These are phyloP conservation scores for Trametes cinnabarina DNA, from an alignment of 768 basidiomycete species.

Conservation along the genomic window DNA sequence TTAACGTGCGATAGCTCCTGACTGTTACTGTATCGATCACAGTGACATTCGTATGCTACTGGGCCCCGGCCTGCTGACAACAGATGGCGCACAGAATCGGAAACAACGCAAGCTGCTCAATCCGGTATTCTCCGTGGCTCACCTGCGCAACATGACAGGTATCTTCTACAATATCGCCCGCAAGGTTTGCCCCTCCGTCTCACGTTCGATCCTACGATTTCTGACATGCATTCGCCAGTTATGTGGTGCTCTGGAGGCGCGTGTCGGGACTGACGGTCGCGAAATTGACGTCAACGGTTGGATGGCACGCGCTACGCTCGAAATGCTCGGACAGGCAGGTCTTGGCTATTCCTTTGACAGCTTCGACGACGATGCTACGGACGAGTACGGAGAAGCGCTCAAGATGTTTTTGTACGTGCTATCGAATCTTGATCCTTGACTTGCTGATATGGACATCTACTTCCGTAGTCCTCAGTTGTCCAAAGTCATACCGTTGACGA, in stretches of 20 bases:
- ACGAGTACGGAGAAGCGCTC: conserved; percentile 18
- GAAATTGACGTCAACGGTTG: conserved; percentile 19
- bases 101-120: conserved; percentile 25
- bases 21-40: not conserved
- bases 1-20: not conserved
- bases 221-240: not conserved
- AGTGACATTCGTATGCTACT: not conserved
- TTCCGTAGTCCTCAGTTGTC: not conserved
- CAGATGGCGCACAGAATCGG: conserved; percentile 18
- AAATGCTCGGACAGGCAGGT: conserved; percentile 20
- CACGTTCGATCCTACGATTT: not conserved
- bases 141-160: conserved; percentile 23
- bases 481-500: conserved; percentile 31
- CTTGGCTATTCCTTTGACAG: conserved; percentile 22
- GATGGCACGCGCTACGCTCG: conserved; percentile 21
- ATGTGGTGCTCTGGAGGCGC: not conserved
- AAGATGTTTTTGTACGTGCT: conserved; percentile 20
- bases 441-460: not conserved
- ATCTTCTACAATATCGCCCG: conserved; percentile 20
- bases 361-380: conserved; percentile 7
- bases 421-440: not conserved
- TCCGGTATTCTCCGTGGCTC: conserved; percentile 23
- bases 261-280: not conserved
- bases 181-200: not conserved
- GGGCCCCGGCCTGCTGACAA: not conserved